phyloP scores from a whole-genome alignment of 1,284 basidiomycete genomes.

The Sanghuangporus sanghuang region DNA sequence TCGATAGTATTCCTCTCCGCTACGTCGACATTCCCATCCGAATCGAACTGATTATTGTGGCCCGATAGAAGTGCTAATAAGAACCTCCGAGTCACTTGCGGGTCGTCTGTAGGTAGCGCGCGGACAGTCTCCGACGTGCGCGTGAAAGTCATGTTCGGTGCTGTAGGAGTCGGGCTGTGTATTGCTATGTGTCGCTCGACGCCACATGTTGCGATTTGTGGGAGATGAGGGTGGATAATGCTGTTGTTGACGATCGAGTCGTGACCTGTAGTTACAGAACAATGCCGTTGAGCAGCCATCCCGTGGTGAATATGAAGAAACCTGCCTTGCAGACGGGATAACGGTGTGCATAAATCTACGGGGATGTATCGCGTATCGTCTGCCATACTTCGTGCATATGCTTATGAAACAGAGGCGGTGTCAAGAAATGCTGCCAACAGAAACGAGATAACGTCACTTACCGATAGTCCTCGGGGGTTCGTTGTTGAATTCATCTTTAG shows the following conservation, averaged over 20 bases:
- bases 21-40: neutral
- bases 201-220: constrained; percentile 62
- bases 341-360: constrained; percentile 48
- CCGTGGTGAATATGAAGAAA: constrained; percentile 3
- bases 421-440: neutral
- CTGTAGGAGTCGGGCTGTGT: constrained; percentile 54
- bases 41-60: neutral
- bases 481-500: constrained; percentile 38
- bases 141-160: constrained; percentile 42
- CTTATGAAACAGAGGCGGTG: constrained; percentile 28
- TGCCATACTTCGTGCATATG: constrained; percentile 37
- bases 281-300: neutral
- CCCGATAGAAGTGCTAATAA: neutral
- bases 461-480: constrained; percentile 32
- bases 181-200: constrained; percentile 66
- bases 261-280: constrained; percentile 43
- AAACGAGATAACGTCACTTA: constrained; percentile 23
- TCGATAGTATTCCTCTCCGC: constrained; percentile 10
- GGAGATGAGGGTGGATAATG: constrained; percentile 65
- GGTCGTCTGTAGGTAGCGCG: constrained; percentile 29
- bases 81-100: constrained; percentile 5
- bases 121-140: constrained; percentile 45
- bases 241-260: constrained; percentile 70
- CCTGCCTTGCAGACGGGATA: constrained; percentile 51
- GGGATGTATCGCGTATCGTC: constrained; percentile 43